Evolutionary conservation across 805 yeast species (phyloP).

Genomic region (Ogataea siamensis): DNA sequence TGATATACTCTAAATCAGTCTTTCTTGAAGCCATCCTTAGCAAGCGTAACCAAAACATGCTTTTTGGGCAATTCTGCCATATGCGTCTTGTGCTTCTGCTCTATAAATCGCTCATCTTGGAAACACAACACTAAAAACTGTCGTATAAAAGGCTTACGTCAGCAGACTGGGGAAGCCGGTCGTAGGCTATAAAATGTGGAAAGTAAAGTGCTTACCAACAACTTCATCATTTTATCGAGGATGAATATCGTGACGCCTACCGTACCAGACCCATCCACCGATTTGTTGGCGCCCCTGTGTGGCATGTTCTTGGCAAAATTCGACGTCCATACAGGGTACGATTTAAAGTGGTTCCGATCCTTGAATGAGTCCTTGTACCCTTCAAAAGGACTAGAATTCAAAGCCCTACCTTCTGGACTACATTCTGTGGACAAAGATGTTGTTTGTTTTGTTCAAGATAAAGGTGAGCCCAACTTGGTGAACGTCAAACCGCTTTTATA

Average conservation of each 20-base stretch:
- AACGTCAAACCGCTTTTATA: constrained; percentile 31
- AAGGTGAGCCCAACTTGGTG: constrained; percentile 20
- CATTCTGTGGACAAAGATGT: constrained; percentile 53
- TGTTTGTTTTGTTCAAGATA: constrained; percentile 46
- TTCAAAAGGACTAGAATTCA: constrained; percentile 53
- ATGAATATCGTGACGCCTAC: background rate
- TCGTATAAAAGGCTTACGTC: constrained; percentile 3
- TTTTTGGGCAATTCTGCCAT: no score
- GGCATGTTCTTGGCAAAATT: constrained; percentile 51
- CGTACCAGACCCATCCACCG: background rate
- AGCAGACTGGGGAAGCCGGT: constrained; percentile 3
- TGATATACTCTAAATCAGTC: no score
- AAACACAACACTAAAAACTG: constrained; percentile 1
- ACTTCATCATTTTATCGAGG: background rate
- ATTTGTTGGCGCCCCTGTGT: constrained; percentile 31
- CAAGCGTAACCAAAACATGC: no score
- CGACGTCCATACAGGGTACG: constrained; percentile 51
- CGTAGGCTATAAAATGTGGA: constrained; percentile 8
- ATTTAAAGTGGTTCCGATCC: constrained; percentile 42
- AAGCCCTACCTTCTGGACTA: constrained; percentile 67
- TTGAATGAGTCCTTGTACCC: constrained; percentile 27
- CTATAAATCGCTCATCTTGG: background rate
- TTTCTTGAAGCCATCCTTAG: no score
- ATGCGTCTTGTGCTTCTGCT: background rate
- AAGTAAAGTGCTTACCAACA: background rate